Conservation (phyloP, 2,329 filamentous ascomycete species). For the Kalaharituber pfeilii region DNA sequence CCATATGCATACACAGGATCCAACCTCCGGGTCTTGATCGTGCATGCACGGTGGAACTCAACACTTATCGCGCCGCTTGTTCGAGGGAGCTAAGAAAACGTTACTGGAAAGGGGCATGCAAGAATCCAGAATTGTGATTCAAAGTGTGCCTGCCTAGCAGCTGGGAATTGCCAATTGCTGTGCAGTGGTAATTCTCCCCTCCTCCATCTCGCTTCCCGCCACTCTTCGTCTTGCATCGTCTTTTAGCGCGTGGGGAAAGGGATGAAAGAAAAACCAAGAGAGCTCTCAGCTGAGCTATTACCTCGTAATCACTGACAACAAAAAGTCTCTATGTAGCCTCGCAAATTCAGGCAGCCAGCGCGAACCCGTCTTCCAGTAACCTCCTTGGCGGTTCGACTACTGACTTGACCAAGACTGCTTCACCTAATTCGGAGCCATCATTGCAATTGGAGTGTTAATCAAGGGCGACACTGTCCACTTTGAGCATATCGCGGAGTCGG, state of each 20-base stretch:
- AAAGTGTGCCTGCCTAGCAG: slow-evolving; percentile 71
- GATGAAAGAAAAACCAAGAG: too few species aligned
- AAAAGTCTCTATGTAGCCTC: slow-evolving; percentile 64
- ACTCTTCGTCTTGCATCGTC: neutral
- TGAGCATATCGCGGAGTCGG: slow-evolving; percentile 89
- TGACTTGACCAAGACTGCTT: slow-evolving; percentile 44
- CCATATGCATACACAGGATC: slow-evolving; percentile 33
- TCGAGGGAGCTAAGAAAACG: slow-evolving; percentile 57
- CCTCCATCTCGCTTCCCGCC: neutral
- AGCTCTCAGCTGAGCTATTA: neutral
- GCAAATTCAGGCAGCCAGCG: slow-evolving; percentile 57
- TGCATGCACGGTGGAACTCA: slow-evolving; percentile 91
- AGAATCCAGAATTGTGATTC: slow-evolving; percentile 70
- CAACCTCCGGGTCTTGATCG: slow-evolving; percentile 73
- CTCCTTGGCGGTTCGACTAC: slow-evolving; percentile 46
- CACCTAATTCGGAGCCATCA: slow-evolving; percentile 73
- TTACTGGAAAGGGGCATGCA: slow-evolving; percentile 64
- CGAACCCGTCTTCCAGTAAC: slow-evolving; percentile 43
- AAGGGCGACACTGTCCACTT: slow-evolving; percentile 99
- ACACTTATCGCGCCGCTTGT: slow-evolving; percentile 75
- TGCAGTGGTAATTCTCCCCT: slow-evolving; percentile 48
- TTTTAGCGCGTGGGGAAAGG: neutral
- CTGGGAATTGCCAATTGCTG: slow-evolving; percentile 85
- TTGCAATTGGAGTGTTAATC: slow-evolving; percentile 89
- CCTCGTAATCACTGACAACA: slow-evolving; percentile 21